Evolutionary conservation across 768 basidiomycete species (phyloP).

Genomic region (Hypholoma sublateritium): DNA sequence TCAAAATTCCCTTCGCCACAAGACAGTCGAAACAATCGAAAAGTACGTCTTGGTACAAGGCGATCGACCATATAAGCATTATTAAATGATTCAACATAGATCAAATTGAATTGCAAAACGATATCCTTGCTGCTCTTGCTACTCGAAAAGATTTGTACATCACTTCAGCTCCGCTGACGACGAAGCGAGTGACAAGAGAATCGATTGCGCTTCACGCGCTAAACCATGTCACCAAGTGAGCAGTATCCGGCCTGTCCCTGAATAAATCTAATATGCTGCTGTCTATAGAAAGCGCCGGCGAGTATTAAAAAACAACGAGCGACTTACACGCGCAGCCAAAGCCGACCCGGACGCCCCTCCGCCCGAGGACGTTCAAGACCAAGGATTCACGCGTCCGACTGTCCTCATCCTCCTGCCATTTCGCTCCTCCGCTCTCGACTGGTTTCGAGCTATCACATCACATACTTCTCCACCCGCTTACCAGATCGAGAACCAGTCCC

Average conservation of each 20-base stretch:
- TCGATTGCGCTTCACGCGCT: constrained; percentile 76
- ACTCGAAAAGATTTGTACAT: constrained; percentile 78
- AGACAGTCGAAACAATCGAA: constrained; percentile 52
- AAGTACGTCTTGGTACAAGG: constrained; percentile 36
- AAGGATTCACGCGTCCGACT: constrained; percentile 97
- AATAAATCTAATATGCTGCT: not conserved
- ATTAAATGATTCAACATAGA: constrained; percentile 29
- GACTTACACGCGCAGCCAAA: constrained; percentile 72
- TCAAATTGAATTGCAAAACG: constrained; percentile 57
- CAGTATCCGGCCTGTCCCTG: not conserved
- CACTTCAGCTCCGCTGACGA: constrained; percentile 62
- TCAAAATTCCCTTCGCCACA: constrained; percentile 53
- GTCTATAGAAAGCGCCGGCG: constrained; percentile 78
- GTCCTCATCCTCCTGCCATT: constrained; percentile 91
- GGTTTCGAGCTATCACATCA: constrained; percentile 76
- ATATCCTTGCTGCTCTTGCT: constrained; percentile 63
- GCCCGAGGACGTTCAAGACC: constrained; percentile 85
- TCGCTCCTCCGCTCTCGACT: constrained; percentile 82
- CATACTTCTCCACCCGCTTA: constrained; percentile 71
- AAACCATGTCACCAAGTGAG: constrained; percentile 89
- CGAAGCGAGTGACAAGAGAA: constrained; percentile 64
- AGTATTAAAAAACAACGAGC: constrained; percentile 93
- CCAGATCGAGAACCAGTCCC: constrained; percentile 85
- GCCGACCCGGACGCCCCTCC: constrained; percentile 48
- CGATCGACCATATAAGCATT: not conserved